Evolutionary conservation across 148 eudicot species (phyloP).

Genomic region (Silene uniflora): DNA sequence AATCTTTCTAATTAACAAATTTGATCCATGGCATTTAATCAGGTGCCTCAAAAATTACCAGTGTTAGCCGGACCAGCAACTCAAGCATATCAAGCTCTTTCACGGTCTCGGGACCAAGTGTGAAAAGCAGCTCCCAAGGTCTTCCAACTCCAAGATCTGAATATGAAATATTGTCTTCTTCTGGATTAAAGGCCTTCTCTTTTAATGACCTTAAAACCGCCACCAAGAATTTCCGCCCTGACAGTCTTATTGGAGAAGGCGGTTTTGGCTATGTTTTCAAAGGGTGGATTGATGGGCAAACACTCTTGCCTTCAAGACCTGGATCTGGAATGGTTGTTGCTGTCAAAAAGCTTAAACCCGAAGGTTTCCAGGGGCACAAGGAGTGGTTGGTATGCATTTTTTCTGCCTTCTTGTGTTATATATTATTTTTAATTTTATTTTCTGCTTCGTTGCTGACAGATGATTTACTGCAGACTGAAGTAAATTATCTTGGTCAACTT

Average conservation of each 20-base stretch:
- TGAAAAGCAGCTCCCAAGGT: slow-evolving; percentile 42
- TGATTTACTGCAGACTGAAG: slow-evolving; percentile 61
- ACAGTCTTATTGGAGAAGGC: slow-evolving; percentile 84
- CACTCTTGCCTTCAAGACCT: slow-evolving; percentile 60
- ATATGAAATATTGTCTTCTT: slow-evolving; percentile 49
- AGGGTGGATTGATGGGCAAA: slow-evolving; percentile 81
- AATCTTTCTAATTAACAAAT: neutral
- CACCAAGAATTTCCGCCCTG: slow-evolving; percentile 66
- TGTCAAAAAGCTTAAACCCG: slow-evolving; percentile 76
- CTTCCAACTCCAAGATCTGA: slow-evolving; percentile 51
- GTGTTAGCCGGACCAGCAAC: slow-evolving; percentile 37
- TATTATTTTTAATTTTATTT: neutral
- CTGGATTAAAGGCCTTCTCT: slow-evolving; percentile 50
- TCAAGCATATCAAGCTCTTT: slow-evolving; percentile 37
- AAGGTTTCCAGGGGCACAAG: slow-evolving; percentile 83
- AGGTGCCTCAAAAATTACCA: slow-evolving; percentile 43
- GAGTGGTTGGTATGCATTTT: slow-evolving; percentile 80
- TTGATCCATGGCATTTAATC: slow-evolving; percentile 6
- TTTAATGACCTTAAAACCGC: slow-evolving; percentile 66
- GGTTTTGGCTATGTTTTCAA: slow-evolving; percentile 82
- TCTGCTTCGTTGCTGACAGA: slow-evolving; percentile 14
- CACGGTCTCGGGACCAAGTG: slow-evolving; percentile 32
- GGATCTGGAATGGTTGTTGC: slow-evolving; percentile 88
- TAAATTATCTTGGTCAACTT: slow-evolving; percentile 67
- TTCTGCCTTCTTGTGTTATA: neutral